Percentiles rank a stretch among this genome's conserved stretches.
Conservation (phyloP, 129 eudicot genomes). For the Chrysanthemum seticuspe region DNA sequence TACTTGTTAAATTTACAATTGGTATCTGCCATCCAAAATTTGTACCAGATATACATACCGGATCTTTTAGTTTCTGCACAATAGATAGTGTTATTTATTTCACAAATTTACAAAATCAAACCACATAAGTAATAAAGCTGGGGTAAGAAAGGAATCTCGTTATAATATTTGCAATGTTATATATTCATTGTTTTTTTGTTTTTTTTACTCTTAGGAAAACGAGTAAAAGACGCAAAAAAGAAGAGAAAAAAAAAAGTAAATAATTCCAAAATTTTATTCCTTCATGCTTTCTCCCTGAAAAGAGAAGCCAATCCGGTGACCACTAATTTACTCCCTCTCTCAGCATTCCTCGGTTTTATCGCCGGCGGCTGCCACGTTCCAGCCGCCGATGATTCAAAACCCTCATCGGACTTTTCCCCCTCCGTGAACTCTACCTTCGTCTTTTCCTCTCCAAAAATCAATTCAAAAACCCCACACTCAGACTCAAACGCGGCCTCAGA, state of each 20-base stretch:
- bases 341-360: conserved; percentile 56
- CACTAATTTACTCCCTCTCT: conserved; percentile 46
- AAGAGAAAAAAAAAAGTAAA: conserved; percentile 22
- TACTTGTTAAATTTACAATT: too few species aligned
- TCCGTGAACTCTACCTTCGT: conserved; percentile 5
- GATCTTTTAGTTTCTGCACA: too few species aligned
- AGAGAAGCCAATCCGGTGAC: conserved; percentile 81
- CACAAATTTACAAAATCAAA: too few species aligned
- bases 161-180: conserved; percentile 26
- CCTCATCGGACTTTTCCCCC: conserved; percentile 31
- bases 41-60: too few species aligned
- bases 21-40: too few species aligned
- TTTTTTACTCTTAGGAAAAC: conserved; percentile 25
- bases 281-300: conserved; percentile 58
- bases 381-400: conserved; percentile 25
- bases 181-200: background rate
- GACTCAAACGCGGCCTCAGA: conserved; percentile 17
- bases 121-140: background rate
- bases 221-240: background rate
- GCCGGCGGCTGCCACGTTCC: conserved; percentile 60
- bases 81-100: too few species aligned
- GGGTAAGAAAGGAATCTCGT: conserved; percentile 12
- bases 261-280: conserved; percentile 51
- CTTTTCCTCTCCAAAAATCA: conserved; percentile 44
- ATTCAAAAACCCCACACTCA: conserved; percentile 43